Base-by-base conservation (phyloP, 768 basidiomycete species). In the Strobilomyces echinocephalus region DNA sequence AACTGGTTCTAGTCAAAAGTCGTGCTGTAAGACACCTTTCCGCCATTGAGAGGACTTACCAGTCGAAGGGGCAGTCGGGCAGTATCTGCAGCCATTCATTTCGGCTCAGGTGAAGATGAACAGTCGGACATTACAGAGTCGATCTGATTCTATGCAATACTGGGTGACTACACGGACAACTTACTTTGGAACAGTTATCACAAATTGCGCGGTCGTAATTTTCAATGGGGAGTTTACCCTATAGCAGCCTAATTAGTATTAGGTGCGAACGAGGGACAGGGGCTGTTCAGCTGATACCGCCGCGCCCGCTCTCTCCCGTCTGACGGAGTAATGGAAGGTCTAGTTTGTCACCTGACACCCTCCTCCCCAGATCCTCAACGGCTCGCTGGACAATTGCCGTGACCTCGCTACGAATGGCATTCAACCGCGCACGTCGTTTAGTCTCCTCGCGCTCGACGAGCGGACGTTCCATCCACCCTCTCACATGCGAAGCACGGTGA, bases 311-410 rank as follows among this genome's bases (percentile, higher is more conserved):
- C 38, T 26, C 33, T 40, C 28, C 50, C 31, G 5, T 46, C 41
- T 24, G 38, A 42, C 10, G 41, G 33, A 39, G 16, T 6, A 38
- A 26, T 40, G 40, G 34, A 49, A 54, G 50, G 36, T 59, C 55
- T 30, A 78, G 63, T 33, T 61, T 64, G 38, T 70, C 52, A 24
- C 79, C 79, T 34, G 76, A 80, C 18, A 82, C 71, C 11, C 69
- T 73, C 56, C 77, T 73, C 20, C 83, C 83, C 15, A 85, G 66
- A 11, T 70, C 68, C 64, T 84, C 76, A 9, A 85, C 82, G 30
- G 73, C 73, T 44, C 63, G 65, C 48, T 83, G 84, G 14, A 88
- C 59, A 24, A 79, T 60, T 15, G 74, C 73, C 4, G 82, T 84
- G 24, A 88, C 72, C 54, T 77, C 72, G 49, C 79, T 79, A 54